These are phyloP conservation scores for Panicum hallii DNA, from an alignment of 202 grass and related monocot species.

Conservation along the genomic window DNA sequence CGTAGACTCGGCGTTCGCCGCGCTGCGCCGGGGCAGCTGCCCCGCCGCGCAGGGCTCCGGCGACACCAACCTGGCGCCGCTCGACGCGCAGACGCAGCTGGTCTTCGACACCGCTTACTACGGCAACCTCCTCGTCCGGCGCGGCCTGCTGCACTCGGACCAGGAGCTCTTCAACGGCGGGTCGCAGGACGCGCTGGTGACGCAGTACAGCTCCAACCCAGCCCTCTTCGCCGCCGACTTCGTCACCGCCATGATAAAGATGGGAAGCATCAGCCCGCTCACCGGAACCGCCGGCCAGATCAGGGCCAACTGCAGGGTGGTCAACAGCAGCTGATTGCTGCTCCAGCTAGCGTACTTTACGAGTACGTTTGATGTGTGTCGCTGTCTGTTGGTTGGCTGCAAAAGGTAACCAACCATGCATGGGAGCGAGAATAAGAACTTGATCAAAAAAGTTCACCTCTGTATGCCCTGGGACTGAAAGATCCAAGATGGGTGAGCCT, in stretches of 20 bases:
- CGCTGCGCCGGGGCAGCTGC: neutral
- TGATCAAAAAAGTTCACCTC: too few relatives aligned
- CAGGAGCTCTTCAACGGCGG: slow-evolving; percentile 68
- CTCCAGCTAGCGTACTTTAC: too few relatives aligned
- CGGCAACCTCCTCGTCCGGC: slow-evolving; percentile 46
- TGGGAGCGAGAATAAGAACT: too few relatives aligned
- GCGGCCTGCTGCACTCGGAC: slow-evolving; percentile 70
- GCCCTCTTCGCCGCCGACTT: slow-evolving; percentile 50
- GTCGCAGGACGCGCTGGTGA: slow-evolving; percentile 64
- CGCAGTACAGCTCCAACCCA: slow-evolving; percentile 39
- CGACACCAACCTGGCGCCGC: slow-evolving; percentile 48
- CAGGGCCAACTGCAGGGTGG: slow-evolving; percentile 62
- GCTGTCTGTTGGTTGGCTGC: too few relatives aligned
- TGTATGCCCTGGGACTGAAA: too few relatives aligned
- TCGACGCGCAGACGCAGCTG: slow-evolving; percentile 53
- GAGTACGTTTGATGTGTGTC: too few relatives aligned
- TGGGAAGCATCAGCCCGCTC: slow-evolving; percentile 64
- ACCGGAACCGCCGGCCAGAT: slow-evolving; percentile 55
- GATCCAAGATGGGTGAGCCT: too few relatives aligned
- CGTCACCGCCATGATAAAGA: slow-evolving; percentile 57
- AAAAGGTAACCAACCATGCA: too few relatives aligned
- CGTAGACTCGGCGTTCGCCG: slow-evolving; percentile 42
- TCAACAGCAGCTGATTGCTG: slow-evolving; percentile 40
- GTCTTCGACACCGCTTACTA: slow-evolving; percentile 66
- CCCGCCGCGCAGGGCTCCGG: slow-evolving; percentile 21